These are phyloP conservation scores for Rhodofomes roseus DNA, from an alignment of 1,284 basidiomycete genomes.

Conservation along the genomic window DNA sequence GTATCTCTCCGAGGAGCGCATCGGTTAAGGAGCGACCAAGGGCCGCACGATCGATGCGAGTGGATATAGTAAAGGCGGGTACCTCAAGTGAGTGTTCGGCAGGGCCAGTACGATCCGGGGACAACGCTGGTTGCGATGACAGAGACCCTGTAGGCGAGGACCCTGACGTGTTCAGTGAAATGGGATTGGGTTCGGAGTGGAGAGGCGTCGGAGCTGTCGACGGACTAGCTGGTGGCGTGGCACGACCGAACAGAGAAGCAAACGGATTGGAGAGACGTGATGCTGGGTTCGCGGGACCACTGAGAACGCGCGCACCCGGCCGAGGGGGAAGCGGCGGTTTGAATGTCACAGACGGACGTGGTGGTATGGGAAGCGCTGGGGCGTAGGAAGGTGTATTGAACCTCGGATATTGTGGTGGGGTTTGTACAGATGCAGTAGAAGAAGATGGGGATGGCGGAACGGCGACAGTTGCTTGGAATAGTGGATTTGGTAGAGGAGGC, in stretches of 20 bases:
- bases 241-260: slow-evolving; percentile 59
- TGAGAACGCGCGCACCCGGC: slow-evolving; percentile 26
- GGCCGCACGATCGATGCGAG: slow-evolving; percentile 49
- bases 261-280: slow-evolving; percentile 61
- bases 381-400: slow-evolving; percentile 48
- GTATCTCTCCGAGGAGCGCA: slow-evolving; percentile 56
- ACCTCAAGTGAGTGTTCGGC: slow-evolving; percentile 38
- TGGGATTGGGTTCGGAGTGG: slow-evolving; percentile 20
- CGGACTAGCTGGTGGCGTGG: slow-evolving; percentile 24
- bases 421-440: slow-evolving; percentile 11
- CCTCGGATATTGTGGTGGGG: slow-evolving; percentile 43
- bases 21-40: slow-evolving; percentile 58
- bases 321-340: slow-evolving; percentile 69
- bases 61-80: slow-evolving; percentile 53
- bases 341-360: slow-evolving; percentile 36
- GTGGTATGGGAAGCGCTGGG: slow-evolving; percentile 63
- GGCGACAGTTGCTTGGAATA: slow-evolving; percentile 22
- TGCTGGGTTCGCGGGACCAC: slow-evolving; percentile 12
- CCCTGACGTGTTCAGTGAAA: slow-evolving; percentile 4
- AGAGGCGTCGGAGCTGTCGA: slow-evolving; percentile 32
- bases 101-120: neutral
- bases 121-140: neutral
- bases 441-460: slow-evolving; percentile 19
- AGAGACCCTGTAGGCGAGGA: neutral
- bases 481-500: slow-evolving; percentile 41